phyloP scores from a whole-genome alignment of 345 rosid genomes.

The Gossypium australe region DNA sequence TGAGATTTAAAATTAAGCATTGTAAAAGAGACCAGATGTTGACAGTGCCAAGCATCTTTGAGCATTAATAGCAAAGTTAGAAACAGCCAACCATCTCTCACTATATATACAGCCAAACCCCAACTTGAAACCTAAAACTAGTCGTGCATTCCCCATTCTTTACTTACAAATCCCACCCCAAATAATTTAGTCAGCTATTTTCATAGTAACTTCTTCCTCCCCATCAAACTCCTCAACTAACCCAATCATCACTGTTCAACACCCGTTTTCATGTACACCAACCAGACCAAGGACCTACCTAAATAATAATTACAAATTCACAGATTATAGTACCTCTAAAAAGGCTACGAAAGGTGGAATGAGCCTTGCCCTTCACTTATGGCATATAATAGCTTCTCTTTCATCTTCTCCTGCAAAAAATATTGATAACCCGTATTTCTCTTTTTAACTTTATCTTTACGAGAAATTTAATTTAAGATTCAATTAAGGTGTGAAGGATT shows the following conservation, averaged over 20 bases:
- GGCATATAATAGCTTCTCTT: constrained; percentile 79
- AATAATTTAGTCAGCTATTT: background rate
- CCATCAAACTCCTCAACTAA: background rate
- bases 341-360: constrained; percentile 79
- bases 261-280: constrained; percentile 13
- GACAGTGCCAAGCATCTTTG: background rate
- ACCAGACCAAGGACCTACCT: constrained; percentile 21
- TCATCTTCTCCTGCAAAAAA: constrained; percentile 76
- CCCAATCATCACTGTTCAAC: background rate
- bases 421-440: background rate
- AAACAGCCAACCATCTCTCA: background rate
- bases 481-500: constrained; percentile 16
- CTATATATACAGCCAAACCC: constrained; percentile 13
- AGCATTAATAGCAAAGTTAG: background rate
- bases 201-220: constrained; percentile 26
- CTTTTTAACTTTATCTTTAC: background rate
- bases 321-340: constrained; percentile 17
- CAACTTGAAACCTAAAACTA: constrained; percentile 11
- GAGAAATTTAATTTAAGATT: background rate
- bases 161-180: constrained; percentile 21
- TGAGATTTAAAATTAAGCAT: background rate
- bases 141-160: background rate
- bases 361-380: constrained; percentile 97
- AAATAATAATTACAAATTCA: constrained; percentile 40
- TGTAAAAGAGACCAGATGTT: background rate